phyloP scores from a whole-genome alignment of 108 stramenopile species.

The Skeletonema marinoi region DNA sequence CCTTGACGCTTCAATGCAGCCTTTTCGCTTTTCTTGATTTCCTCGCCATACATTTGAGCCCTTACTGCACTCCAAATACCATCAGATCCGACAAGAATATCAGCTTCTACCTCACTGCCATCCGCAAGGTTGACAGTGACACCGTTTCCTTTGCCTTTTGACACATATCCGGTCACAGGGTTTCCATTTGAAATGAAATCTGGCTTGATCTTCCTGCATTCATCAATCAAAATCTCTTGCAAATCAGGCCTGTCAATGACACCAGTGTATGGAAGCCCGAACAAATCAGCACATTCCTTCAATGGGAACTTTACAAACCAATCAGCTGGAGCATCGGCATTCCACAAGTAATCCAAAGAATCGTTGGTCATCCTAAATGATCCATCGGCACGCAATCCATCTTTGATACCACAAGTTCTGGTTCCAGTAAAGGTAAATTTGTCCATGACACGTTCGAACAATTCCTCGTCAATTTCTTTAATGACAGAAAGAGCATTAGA shows the following conservation, averaged over 20 bases:
- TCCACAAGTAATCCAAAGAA: conserved; percentile 77
- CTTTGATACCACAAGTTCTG: conserved; percentile 95
- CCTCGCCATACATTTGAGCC: conserved; percentile 95
- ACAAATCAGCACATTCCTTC: conserved; percentile 82
- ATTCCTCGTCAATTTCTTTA: conserved; percentile 88
- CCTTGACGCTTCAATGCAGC: conserved; percentile 71
- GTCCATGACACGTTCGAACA: conserved; percentile 94
- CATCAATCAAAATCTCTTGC: conserved; percentile 95
- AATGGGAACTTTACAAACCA: conserved; percentile 98
- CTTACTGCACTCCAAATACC: conserved; percentile 96
- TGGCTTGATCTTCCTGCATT: conserved; percentile 85
- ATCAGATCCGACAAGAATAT: conserved; percentile 92
- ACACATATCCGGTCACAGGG: conserved; percentile 77
- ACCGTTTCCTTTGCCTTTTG: conserved; percentile 69
- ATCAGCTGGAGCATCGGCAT: conserved; percentile 85
- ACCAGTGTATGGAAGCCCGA: conserved; percentile 88
- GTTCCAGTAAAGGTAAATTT: conserved; percentile 97
- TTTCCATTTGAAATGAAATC: conserved; percentile 87
- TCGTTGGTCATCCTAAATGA: conserved; percentile 88
- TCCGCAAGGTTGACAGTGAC: conserved; percentile 85
- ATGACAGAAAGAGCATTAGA: conserved; percentile 94
- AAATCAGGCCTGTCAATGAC: conserved; percentile 97
- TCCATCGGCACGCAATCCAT: conserved; percentile 91
- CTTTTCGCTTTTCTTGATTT: conserved; percentile 65
- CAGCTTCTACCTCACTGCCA: conserved; percentile 79